Conservation (phyloP, 1,139 yeast genomes). For the Candida neerlandica region DNA sequence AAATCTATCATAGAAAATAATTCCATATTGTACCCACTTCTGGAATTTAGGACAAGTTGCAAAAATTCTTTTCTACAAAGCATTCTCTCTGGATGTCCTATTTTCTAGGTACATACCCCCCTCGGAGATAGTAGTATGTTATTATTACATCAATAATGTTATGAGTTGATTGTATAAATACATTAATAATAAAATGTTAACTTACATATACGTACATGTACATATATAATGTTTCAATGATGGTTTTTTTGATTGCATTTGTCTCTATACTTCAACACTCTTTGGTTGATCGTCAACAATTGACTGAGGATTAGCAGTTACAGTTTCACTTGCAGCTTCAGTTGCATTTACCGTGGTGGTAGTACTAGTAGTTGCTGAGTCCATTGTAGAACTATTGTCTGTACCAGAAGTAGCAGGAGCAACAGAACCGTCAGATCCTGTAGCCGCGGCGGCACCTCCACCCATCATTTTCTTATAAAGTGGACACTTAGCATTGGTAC, state of each 20-base stretch:
- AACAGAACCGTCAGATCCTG: not conserved
- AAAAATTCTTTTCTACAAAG: too few species aligned
- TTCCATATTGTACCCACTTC: too few species aligned
- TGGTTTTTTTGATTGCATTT: not conserved
- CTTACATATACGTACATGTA: not conserved
- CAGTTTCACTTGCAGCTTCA: not conserved
- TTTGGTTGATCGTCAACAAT: not conserved
- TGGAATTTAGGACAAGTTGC: too few species aligned
- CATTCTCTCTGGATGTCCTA: too few species aligned
- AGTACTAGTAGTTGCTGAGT: too few species aligned
- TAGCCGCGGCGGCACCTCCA: not conserved
- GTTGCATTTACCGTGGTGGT: not conserved
- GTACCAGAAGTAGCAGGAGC: not conserved
- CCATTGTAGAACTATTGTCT: not conserved
- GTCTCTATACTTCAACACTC: slow-evolving; percentile 1
- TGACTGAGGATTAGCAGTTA: not conserved
- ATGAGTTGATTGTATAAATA: not conserved
- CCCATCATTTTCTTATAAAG: slow-evolving; percentile 49
- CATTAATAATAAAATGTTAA: not conserved
- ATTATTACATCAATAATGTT: not conserved
- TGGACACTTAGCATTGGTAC: slow-evolving; percentile 92
- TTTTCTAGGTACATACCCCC: too few species aligned
- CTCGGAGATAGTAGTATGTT: not conserved
- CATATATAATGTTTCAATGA: not conserved
- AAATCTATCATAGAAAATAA: too few species aligned